A percentile compares a stretch with the other conserved stretches of the same genome.
These are phyloP conservation scores for Botrytis porri DNA, from an alignment of 2,329 filamentous ascomycete genomes.

Conservation along the genomic window DNA sequence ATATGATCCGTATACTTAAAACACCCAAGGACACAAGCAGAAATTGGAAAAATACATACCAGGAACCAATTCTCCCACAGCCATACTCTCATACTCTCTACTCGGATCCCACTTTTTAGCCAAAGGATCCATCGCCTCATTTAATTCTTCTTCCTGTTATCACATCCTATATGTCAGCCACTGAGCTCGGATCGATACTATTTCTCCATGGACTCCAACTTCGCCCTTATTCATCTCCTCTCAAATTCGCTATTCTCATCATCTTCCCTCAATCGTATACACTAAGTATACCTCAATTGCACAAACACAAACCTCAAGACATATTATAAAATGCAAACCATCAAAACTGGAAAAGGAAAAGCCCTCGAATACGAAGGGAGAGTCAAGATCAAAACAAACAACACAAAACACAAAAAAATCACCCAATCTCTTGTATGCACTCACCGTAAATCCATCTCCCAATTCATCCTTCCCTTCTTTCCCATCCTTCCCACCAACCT, in stretches of 20 bases:
- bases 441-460: constrained; percentile 1
- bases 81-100: constrained; percentile 40
- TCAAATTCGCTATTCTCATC: not conserved
- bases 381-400: fast-evolving
- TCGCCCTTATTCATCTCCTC: not conserved
- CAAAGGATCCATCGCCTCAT: constrained; percentile 41
- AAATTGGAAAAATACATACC: not conserved
- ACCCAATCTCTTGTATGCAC: not conserved
- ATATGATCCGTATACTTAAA: not conserved
- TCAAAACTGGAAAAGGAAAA: not conserved
- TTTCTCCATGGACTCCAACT: not conserved
- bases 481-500: fast-evolving
- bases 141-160: constrained; percentile 41
- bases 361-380: not conserved
- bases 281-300: fast-evolving
- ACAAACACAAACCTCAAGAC: not conserved
- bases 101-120: constrained; percentile 43
- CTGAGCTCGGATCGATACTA: fast-evolving
- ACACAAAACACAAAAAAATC: not conserved
- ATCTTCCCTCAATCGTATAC: not conserved
- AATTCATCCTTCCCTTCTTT: not conserved
- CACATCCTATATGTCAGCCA: not conserved
- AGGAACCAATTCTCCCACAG: not conserved
- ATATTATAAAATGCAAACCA: not conserved
- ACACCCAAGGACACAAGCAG: not conserved